Base-by-base conservation (phyloP, 169 alveolate genomes). In the Eimeria necatrix region DNA sequence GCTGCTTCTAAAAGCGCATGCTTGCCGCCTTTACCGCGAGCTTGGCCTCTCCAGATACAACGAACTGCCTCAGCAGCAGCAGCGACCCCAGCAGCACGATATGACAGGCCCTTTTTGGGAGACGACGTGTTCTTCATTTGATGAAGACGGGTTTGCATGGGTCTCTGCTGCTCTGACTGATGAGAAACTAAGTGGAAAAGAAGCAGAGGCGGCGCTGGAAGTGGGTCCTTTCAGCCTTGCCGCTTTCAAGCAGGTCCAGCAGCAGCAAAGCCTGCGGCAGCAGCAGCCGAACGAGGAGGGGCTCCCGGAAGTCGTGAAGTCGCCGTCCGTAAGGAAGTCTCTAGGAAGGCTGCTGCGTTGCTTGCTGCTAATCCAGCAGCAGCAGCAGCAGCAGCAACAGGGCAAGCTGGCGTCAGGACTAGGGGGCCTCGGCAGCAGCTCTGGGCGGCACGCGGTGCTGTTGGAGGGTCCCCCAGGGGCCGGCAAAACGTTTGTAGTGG, bases 381-480 rank as follows among this genome's bases (percentile, higher is more conserved):
- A 49, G 78, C 78, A 16, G 94, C 94, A 88, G 73, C 83, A 46
- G 56, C 78, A 53, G 81, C 64, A 78, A 41, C 51, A 14, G 4
- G 68, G 88, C 53, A 18, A 64, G 14, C 14, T 60, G 20, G 73
- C 70, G 41, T 7, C 73, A 24, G 85, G 85, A 16, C 24, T 18
- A 16, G 52, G 73, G 2, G 4, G 83, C 59, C 48, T n/a, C 24
- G 70, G 32, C 60, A 76, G 74, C 94, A 81, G 84, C 70, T 56
- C 87, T 2, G 96, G 96, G 26, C n/a, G 94, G 48, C 96, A 98
- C 71, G 99, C 99, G 7, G 98, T 99, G 64, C 97, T 99, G 71
- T 97, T 99, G 18, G 99, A 99, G 96, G 99, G 99, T 10, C 99
- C 99, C 18, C 99, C 99, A 7, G 99, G 99, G 24, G 99, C 99